Base-by-base conservation (phyloP, 208 protist species). In the Leishmania braziliensis region DNA sequence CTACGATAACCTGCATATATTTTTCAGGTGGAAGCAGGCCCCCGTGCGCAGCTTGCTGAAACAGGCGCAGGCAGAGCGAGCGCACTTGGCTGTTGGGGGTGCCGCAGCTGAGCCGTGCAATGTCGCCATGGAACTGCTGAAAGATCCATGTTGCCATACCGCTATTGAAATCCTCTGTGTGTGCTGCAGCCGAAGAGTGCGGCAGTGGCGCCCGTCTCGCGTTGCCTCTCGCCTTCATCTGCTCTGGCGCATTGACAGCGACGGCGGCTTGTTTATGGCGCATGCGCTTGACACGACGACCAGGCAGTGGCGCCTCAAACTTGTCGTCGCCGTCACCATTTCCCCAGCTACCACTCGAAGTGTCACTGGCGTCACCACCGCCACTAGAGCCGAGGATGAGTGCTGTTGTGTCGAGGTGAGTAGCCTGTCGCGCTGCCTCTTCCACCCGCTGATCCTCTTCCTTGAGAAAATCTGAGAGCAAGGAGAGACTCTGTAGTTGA, bases 121-220 rank as follows among this genome's bases (percentile, higher is more conserved):
- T 86, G 70, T 84, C 81, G 18, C 14, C 73, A 72, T 95, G 87
- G 77, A 97, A 96, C 33, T 85, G 74, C 78, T 95, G 92, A 76
- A 98, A 87, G 43, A 95, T 73, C 93, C 95, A 98, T 20, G 93
- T 95, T 33, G 90, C 84, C 93, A 98, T 96, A 73, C 95, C 95
- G 79, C 93, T 98, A 82, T 95, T 98, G 29, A 80, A 86, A 53
- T 88, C 80, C 58, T 81, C 60, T 26, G 75, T 62, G 50, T 58
- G 20, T 6, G 36, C 29, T 39, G 56, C 29, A 48, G 36, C 53
- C 20, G 39, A 46, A 23, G 50, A 46, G 77, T 46, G 77, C 77
- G 18, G 60, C 33, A 50, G 50, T 29, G 54, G 77, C 3, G n/a
- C 77, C 5, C 36, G 1, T 5, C 29, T 79, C 75, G 39, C 51